Conservation (phyloP, 192 early-diverging fungal species). For the Oehlia diaphana region DNA sequence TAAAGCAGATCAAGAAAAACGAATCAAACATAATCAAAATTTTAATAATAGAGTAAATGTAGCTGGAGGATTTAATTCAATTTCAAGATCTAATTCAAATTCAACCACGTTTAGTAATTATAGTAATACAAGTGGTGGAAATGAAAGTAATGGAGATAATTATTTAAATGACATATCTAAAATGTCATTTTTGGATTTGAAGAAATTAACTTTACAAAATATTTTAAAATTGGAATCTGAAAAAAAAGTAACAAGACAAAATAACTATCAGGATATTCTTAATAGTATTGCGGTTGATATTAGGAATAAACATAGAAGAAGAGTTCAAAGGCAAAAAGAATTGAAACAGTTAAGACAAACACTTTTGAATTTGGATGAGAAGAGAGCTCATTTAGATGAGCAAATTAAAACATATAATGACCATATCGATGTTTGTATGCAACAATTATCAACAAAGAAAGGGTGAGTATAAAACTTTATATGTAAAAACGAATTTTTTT, state of each 20-base stretch:
- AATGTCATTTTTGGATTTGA: conserved; percentile 76
- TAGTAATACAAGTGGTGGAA: not conserved
- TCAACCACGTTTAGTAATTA: conserved; percentile 11
- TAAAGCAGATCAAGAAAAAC: conserved; percentile 35
- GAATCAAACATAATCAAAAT: conserved; percentile 30
- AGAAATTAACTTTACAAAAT: conserved; percentile 76
- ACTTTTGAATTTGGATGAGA: conserved; percentile 81
- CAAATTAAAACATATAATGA: conserved; percentile 89
- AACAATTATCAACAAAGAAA: conserved; percentile 74
- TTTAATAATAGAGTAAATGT: conserved; percentile 34
- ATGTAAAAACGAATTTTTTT: not conserved
- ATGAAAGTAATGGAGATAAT: not conserved
- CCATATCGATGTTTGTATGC: conserved; percentile 89
- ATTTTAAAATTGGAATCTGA: conserved; percentile 81
- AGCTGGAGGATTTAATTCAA: not conserved
- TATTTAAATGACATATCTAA: conserved; percentile 49
- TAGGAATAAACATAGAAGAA: conserved; percentile 84
- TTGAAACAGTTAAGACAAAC: conserved; percentile 76
- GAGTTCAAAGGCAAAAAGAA: conserved; percentile 74
- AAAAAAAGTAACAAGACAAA: conserved; percentile 63
- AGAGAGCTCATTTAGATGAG: conserved; percentile 77
- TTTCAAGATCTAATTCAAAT: not conserved
- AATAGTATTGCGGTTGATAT: conserved; percentile 93
- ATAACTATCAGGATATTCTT: conserved; percentile 92
- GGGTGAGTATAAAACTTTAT: conserved; percentile 21